Evolutionary conservation across 331 rosid genomes (phyloP), one percentile per base, ranked within the genome.

Genomic region (Malus hybrid): DNA sequence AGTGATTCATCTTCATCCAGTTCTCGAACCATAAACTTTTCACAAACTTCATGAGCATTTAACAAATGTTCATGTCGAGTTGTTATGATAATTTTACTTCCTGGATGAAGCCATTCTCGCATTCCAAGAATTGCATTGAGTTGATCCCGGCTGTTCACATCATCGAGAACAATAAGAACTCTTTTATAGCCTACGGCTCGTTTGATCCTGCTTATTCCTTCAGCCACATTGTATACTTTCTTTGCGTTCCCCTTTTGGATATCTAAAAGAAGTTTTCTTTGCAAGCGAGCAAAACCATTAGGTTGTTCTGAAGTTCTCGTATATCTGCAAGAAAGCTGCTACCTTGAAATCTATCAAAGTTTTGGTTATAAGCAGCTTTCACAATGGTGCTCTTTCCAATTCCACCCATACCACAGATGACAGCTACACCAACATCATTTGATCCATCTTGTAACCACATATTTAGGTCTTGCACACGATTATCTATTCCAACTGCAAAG

Each of bases 331-430:
- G 60, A 62, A 73, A 73, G 69, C 52, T 11, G 34, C 63, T 6
- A 18, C 71, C 75, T 10, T 71, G 16, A 56, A 71, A 71, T 33
- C 20, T 52, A 13, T 33, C 2, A 13, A 1, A 30, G 18, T 61
- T 75, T 1, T 1, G 29, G 20, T 75, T 75, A 36, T 50, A 75
- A 42, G 67, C 60, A 7, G 72, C 50, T 50, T 50, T 75, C 16
- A 72, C 78, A 2, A 71, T 56, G 28, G 75, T 56, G 63, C 66
- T 56, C 53, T 71, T 71, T 44, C 65, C 75, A 30, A 71, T 64
- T 7, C 71, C 78, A 16, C 78, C 72, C 66, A 75, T 64, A 2
- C 78, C 78, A 64, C 5, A 48, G 32, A 75, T 6, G 26, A 53
- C 39, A 4, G 56, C 33, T 24, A 64, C 3, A 1, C 14, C 44